Percentiles rank a stretch among this genome's conserved stretches.
Evolutionary conservation across 306 rosid species (phyloP).

Genomic region (Vigna trinervia): DNA sequence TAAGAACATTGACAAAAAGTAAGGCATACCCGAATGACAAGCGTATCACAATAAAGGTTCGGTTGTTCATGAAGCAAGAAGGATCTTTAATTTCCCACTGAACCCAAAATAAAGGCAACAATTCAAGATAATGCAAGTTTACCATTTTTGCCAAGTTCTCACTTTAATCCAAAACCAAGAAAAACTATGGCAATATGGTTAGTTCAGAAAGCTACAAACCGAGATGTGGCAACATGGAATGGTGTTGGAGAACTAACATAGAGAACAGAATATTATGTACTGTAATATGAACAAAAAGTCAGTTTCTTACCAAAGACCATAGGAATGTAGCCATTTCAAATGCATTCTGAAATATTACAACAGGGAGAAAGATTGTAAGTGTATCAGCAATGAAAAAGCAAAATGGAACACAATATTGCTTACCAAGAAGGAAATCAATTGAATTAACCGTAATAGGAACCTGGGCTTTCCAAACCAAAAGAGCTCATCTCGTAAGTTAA

Average conservation of each 20-base stretch:
- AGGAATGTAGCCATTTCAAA: conserved; percentile 93
- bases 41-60: conserved; percentile 61
- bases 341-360: conserved; percentile 72
- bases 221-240: not conserved
- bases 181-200: not conserved
- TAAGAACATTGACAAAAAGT: not conserved
- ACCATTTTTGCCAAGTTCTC: not conserved
- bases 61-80: conserved; percentile 89
- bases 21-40: conserved; percentile 73
- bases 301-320: conserved; percentile 90
- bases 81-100: conserved; percentile 89
- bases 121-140: not conserved
- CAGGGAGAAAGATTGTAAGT: conserved; percentile 10
- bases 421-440: conserved; percentile 87
- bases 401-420: conserved; percentile 16
- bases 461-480: conserved; percentile 94
- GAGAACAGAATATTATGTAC: not conserved
- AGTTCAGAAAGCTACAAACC: not conserved
- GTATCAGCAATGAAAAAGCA: conserved; percentile 11
- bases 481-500: conserved; percentile 81
- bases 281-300: conserved; percentile 3
- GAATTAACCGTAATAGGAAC: conserved; percentile 73
- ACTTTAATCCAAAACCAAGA: not conserved
- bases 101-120: conserved; percentile 30
- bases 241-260: too few species aligned